Base-by-base conservation (phyloP, 1,284 basidiomycete species). In the Rhodotorula glutinis region DNA sequence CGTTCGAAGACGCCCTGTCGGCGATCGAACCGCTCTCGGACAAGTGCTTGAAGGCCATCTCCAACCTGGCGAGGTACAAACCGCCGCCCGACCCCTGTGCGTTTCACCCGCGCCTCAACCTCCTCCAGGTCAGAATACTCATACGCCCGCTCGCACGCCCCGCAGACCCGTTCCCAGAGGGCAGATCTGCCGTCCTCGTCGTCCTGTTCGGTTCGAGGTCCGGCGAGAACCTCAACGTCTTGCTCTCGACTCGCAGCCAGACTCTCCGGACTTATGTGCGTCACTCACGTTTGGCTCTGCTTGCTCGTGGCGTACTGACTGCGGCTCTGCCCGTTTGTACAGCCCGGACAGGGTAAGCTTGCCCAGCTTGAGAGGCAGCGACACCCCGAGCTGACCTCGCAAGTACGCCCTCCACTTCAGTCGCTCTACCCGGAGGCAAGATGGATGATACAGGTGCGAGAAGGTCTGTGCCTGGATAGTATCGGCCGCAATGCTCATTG, bases 351-450 rank as follows among this genome's bases (percentile, higher is more conserved):
- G 57, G 66, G 66, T 62, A n/a, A 30, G 57, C 40, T 23, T 25
- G 21, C 13, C n/a, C 9, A 38, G 33, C 41, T 11, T 23, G 4
- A 29, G 14, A 5, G 17, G 9, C 5, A 19, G 17, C 43, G 14
- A 16, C 11, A 16, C 14, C 43, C 14, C 43, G 14, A 5, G 14
- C 43, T 44, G 43, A 44, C 43, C 7, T 9, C 7, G 33, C 33
- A 5, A 38, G 33, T 38, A 11, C 33, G 43, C 1, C 10, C 14
- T 19, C 3, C 3, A 2, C 0, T 0, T 16, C 60, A 68, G 75
- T 76, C 4, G 74, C 75, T 0, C 29, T 75, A 25, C 75, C 75
- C 0, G 75, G 75, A 40, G 74, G 75, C 11, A 76, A 75, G 54
- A 67, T 73, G 60, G 75, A 76, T 29, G 57, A 62, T 19, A 55